Conservation (phyloP, 2,329 filamentous ascomycete species). For the Fusarium sp. region DNA sequence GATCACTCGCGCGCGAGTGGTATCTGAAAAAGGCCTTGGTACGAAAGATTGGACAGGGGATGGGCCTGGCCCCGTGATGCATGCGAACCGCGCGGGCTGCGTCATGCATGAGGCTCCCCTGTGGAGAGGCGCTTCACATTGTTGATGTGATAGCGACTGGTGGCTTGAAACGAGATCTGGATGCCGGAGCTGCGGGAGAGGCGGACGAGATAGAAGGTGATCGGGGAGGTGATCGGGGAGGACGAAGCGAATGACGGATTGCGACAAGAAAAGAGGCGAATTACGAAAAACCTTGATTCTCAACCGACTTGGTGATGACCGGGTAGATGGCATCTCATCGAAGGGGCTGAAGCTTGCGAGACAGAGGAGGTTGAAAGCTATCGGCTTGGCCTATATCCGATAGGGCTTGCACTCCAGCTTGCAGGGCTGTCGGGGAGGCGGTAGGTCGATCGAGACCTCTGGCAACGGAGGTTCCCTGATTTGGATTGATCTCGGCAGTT, state of each 20-base stretch:
- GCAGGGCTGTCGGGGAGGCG: neutral
- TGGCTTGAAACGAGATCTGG: slow-evolving; percentile 2
- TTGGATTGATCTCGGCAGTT: slow-evolving; percentile 14
- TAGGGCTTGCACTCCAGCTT: neutral
- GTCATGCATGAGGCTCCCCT: slow-evolving; percentile 2
- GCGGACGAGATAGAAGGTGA: neutral
- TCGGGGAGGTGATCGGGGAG: neutral
- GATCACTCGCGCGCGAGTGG: slow-evolving; percentile 80
- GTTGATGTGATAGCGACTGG: slow-evolving; percentile 13
- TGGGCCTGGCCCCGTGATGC: slow-evolving; percentile 67
- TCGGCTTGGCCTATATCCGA: neutral
- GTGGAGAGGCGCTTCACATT: slow-evolving; percentile 30
- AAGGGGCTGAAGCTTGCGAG: slow-evolving; percentile 3
- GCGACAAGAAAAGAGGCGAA: slow-evolving; percentile 7
- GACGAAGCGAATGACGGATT: slow-evolving; percentile 1
- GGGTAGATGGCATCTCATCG: slow-evolving; percentile 9
- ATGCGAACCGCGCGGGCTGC: neutral
- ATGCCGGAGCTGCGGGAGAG: neutral
- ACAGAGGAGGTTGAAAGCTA: slow-evolving; percentile 9
- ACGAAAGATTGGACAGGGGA: slow-evolving; percentile 79
- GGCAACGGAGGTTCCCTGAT: neutral
- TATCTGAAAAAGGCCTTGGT: slow-evolving; percentile 86
- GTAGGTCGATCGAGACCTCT: slow-evolving; percentile 19
- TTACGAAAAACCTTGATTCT: slow-evolving; percentile 18
- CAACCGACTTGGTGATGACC: slow-evolving; percentile 2